phyloP scores from a whole-genome alignment of 2,329 filamentous ascomycete genomes.

The Bisporella sp. region DNA sequence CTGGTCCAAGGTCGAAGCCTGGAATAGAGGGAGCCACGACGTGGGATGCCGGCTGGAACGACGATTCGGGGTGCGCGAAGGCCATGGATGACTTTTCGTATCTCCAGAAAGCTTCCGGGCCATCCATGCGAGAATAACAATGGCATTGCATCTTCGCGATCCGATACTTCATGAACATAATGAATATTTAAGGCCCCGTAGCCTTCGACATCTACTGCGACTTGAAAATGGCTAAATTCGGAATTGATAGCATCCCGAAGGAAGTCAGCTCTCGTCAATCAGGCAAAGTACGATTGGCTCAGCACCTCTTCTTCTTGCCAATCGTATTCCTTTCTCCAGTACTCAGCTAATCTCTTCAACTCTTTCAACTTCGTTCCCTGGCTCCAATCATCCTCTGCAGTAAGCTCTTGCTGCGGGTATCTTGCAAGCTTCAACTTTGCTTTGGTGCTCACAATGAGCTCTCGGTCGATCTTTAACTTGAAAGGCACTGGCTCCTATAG shows the following conservation, averaged over 20 bases:
- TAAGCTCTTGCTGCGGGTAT: conserved; percentile 25
- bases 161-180: conserved; percentile 51
- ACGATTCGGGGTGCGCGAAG: conserved; percentile 1
- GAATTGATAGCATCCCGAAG: too few species aligned
- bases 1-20: conserved; percentile 41
- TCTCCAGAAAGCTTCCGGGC: conserved; percentile 63
- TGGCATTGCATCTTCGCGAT: conserved; percentile 47
- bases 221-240: conserved; percentile 47
- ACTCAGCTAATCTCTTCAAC: conserved; percentile 25
- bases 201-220: conserved; percentile 43
- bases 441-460: conserved; percentile 24
- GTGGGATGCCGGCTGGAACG: conserved; percentile 15
- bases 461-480: conserved; percentile 29
- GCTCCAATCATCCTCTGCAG: conserved; percentile 11
- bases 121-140: conserved; percentile 61
- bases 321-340: conserved; percentile 45
- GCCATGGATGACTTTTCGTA: conserved; percentile 29
- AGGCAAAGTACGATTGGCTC: conserved; percentile 35
- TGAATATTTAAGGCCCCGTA: conserved; percentile 54
- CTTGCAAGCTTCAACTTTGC: conserved; percentile 26
- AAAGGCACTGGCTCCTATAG: conserved; percentile 18
- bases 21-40: conserved; percentile 50
- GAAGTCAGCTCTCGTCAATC: too few species aligned
- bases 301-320: conserved; percentile 56
- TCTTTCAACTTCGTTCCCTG: conserved; percentile 17